Evolutionary conservation across 805 yeast genomes (phyloP).

Genomic region (Wickerhamiella australiensis): DNA sequence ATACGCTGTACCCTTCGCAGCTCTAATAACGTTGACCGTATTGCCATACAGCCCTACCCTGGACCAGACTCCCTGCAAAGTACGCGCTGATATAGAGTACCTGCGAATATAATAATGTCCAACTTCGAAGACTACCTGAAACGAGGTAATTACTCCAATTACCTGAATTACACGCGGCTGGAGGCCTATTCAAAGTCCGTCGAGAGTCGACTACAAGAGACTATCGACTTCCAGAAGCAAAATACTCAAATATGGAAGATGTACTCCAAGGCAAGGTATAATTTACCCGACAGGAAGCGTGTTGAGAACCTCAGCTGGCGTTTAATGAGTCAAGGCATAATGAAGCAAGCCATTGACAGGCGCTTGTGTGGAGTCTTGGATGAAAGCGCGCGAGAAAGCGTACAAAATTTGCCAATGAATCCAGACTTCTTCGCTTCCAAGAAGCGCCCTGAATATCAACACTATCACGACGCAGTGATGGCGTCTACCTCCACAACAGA

Average conservation of each 20-base stretch:
- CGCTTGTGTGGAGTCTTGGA: not conserved
- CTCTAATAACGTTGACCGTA: not conserved
- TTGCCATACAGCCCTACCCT: not conserved
- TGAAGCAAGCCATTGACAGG: not conserved
- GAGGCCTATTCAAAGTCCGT: not conserved
- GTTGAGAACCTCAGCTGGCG: slow-evolving; percentile 86
- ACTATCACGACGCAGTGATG: not conserved
- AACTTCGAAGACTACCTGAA: slow-evolving; percentile 5
- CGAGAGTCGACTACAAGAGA: not conserved
- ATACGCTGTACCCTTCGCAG: not conserved
- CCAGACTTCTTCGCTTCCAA: too few relatives aligned
- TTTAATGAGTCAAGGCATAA: slow-evolving; percentile 39
- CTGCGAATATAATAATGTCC: not conserved
- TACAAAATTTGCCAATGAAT: not conserved
- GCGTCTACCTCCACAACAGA: not conserved
- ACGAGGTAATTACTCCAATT: slow-evolving; percentile 8
- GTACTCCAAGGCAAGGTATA: slow-evolving; percentile 64
- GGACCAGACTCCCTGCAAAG: too few relatives aligned
- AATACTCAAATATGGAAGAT: slow-evolving; percentile 61
- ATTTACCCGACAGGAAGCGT: slow-evolving; percentile 60
- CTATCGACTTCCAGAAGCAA: not conserved
- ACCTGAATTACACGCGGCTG: slow-evolving; percentile 6
- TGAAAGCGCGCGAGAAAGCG: too few relatives aligned
- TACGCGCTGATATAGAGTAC: too few relatives aligned
- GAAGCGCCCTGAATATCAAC: not conserved